A percentile compares a stretch with the other conserved stretches of the same genome.
phyloP scores from a whole-genome alignment of 2,329 filamentous ascomycete species.

The Pyrenochaeta sp. region DNA sequence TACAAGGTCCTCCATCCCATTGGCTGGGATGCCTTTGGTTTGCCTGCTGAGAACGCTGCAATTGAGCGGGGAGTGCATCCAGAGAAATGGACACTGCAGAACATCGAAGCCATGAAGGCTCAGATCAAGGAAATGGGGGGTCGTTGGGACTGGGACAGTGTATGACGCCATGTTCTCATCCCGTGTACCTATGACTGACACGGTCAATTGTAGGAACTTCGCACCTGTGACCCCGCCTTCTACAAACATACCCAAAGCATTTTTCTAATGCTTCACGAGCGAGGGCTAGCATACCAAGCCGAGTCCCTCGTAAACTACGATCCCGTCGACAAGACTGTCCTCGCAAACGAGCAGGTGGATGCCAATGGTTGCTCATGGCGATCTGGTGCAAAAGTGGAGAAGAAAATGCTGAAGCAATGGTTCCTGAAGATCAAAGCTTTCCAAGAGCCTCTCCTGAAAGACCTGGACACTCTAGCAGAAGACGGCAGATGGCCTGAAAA shows the following conservation, averaged over 20 bases:
- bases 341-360: conserved; percentile 95
- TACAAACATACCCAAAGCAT: conserved; percentile 90
- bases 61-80: conserved; percentile 82
- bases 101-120: conserved; percentile 84
- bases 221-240: conserved; percentile 83
- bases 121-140: conserved; percentile 82
- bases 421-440: conserved; percentile 86
- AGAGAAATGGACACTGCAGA: conserved; percentile 77
- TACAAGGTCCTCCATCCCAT: conserved; percentile 83
- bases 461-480: conserved; percentile 70
- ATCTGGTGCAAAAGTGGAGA: conserved; percentile 83
- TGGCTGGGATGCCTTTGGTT: conserved; percentile 92
- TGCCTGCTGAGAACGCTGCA: conserved; percentile 91
- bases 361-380: conserved; percentile 85
- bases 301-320: conserved; percentile 91
- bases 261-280: conserved; percentile 77
- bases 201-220: conserved; percentile 69
- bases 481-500: conserved; percentile 79
- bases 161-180: conserved; percentile 47
- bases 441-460: conserved; percentile 73
- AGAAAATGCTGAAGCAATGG: conserved; percentile 83
- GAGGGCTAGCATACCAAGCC: conserved; percentile 80
- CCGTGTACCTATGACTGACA: conserved; percentile 7
- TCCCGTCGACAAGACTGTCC: conserved; percentile 84
- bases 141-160: conserved; percentile 82